Percentiles rank a stretch among this genome's conserved stretches.
phyloP scores from a whole-genome alignment of 163 green algal species.

The Chlamydomonas reinhardtii region DNA sequence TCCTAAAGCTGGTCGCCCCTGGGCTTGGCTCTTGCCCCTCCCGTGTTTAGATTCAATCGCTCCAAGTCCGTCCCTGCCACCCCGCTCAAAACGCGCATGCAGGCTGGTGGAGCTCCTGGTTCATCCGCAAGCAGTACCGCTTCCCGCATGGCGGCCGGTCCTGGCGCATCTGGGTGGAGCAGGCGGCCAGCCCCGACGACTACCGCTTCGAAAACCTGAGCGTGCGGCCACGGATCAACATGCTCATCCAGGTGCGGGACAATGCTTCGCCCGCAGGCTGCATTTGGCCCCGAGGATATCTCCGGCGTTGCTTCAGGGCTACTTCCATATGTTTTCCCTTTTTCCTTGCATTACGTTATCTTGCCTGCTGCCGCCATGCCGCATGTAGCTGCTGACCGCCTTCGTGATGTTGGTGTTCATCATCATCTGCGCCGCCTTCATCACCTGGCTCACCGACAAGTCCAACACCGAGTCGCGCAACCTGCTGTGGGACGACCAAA shows the following conservation, averaged over 20 bases:
- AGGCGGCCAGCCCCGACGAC: constrained; percentile 56
- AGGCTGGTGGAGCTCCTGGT: constrained; percentile 35
- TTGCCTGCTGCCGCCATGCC: too few relatives aligned
- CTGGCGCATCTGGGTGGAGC: constrained; percentile 51
- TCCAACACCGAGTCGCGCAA: constrained; percentile 22
- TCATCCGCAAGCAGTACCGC: not conserved
- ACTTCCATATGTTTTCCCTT: too few relatives aligned
- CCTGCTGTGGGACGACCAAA: not conserved
- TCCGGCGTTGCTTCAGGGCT: too few relatives aligned
- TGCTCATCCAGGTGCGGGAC: constrained; percentile 31
- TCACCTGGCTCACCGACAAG: constrained; percentile 63
- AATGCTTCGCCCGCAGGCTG: not conserved
- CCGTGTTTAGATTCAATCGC: too few relatives aligned
- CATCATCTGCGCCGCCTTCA: constrained; percentile 48
- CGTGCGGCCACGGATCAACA: constrained; percentile 21
- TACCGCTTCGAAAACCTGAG: constrained; percentile 66
- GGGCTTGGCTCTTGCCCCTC: too few relatives aligned
- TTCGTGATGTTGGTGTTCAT: constrained; percentile 45
- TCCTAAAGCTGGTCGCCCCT: too few relatives aligned
- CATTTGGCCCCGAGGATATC: too few relatives aligned
- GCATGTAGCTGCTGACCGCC: not conserved
- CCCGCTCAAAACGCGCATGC: not conserved
- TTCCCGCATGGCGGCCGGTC: constrained; percentile 16
- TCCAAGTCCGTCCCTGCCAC: too few relatives aligned
- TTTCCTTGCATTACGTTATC: too few relatives aligned